Evolutionary conservation across 2,329 filamentous ascomycete species (phyloP), one percentile per base, ranked within the genome.

Genomic region (Calonectria henricotiae): DNA sequence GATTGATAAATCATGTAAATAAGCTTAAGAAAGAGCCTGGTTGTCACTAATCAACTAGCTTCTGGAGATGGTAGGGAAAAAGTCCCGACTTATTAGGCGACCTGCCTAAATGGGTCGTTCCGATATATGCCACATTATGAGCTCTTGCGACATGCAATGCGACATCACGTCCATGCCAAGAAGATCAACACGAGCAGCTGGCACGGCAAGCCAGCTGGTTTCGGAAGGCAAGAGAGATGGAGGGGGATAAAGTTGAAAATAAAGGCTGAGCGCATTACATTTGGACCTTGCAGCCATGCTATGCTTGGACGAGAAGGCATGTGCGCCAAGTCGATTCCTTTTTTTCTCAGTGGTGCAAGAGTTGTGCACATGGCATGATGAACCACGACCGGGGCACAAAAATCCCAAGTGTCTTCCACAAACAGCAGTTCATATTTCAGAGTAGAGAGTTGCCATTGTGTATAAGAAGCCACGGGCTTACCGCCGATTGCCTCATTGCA

Each of bases 51-150:
- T 44, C 20, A 32, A 41, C 44, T 30, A 44, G 25, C 37, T n/a
- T 43, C 17, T 37, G 25, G 30, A 8, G 17, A 44, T 30, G 37
- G 37, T 5, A 44, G 7, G 27, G 7, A 13, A 30, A 61, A 61
- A 61, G 44, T 25, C 55, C 55, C 27, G 25, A 30, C 23, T 30
- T 44, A 43, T 44, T 30, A 27, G 30, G 39, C 55, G 55, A 61
- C 55, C 55, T 61, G 55, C 55, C 55, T 44, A 44, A 61, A 61
- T 13, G 55, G 55, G 55, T 8, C 39, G 55, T 20, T 61, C 55
- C 55, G 55, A 20, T 61, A 61, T 61, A 61, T 27, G 37, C 47
- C 55, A 43, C 39, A 9, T 32, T 44, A 61, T 44, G 37, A 44
- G 55, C 25, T 41, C 7, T 37, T 61, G 55, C 55, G 39, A 61